A percentile compares a stretch with the other conserved stretches of the same genome.
Evolutionary conservation across 306 rosid genomes (phyloP).

Genomic region (Rosa multiflora): DNA sequence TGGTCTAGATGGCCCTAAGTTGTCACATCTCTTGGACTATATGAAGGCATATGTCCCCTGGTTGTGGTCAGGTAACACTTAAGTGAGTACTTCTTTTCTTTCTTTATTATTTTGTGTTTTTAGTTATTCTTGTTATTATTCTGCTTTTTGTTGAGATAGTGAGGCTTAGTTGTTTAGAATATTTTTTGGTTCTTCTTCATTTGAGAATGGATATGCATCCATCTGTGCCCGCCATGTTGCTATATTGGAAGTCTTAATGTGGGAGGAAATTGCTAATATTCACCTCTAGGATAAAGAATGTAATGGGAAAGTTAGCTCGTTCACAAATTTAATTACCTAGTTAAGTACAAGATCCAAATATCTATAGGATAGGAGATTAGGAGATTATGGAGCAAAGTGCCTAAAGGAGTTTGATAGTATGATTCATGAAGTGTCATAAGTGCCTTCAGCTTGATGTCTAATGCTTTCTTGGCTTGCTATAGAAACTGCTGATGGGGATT

Average conservation of each 20-base stretch:
- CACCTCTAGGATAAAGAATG: slow-evolving; percentile 1
- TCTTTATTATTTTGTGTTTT: background rate
- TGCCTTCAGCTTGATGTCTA: background rate
- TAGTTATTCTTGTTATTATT: background rate
- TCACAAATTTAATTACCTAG: background rate
- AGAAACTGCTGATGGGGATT: background rate
- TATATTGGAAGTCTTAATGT: background rate
- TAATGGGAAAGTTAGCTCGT: background rate
- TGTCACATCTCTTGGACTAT: slow-evolving; percentile 25
- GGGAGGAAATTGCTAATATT: background rate
- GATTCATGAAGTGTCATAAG: background rate
- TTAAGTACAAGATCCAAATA: background rate
- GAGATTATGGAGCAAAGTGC: background rate
- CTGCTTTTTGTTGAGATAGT: background rate
- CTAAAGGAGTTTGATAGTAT: background rate
- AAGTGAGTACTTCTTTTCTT: background rate
- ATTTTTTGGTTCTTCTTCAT: background rate
- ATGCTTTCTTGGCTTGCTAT: background rate
- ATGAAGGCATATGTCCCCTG: slow-evolving; percentile 20
- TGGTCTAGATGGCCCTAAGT: slow-evolving; percentile 24
- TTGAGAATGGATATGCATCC: slow-evolving; percentile 11
- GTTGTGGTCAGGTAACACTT: slow-evolving; percentile 24
- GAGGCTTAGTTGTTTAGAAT: background rate
- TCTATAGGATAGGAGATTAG: background rate
- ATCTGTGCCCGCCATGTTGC: background rate